Conservation (phyloP, 1,139 yeast species). For the Casaregolazyma lundiana region DNA sequence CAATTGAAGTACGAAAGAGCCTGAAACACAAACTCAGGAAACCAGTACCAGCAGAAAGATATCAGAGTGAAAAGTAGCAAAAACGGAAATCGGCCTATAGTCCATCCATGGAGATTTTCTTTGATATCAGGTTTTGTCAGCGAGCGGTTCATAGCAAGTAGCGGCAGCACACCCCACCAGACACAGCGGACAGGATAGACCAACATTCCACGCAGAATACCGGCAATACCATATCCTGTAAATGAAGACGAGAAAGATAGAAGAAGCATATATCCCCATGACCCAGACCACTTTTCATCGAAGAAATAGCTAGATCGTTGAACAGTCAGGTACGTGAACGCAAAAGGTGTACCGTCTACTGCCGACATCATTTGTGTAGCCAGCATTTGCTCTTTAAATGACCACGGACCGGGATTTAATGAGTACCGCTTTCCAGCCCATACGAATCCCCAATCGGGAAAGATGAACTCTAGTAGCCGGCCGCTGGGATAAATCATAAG, state of each 20-base stretch:
- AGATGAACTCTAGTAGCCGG: constrained; percentile 18
- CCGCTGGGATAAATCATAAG: constrained; percentile 25
- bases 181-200: constrained; percentile 52
- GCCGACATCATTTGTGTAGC: constrained; percentile 46
- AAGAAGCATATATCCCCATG: constrained; percentile 42
- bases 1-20: constrained; percentile 53
- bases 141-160: constrained; percentile 51
- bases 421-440: constrained; percentile 38
- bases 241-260: constrained; percentile 53
- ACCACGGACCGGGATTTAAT: constrained; percentile 61
- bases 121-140: constrained; percentile 43
- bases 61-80: constrained; percentile 38
- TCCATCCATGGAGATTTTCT: constrained; percentile 48
- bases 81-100: constrained; percentile 41
- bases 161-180: constrained; percentile 54
- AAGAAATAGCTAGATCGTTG: constrained; percentile 31
- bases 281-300: constrained; percentile 24
- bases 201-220: constrained; percentile 39
- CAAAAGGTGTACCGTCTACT: constrained; percentile 42
- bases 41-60: constrained; percentile 51
- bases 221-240: constrained; percentile 57
- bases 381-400: constrained; percentile 64
- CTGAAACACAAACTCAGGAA: constrained; percentile 48
- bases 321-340: constrained; percentile 31
- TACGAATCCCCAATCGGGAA: constrained; percentile 48